Conservation (phyloP, 2,329 filamentous ascomycete species). For the Claviceps pusilla region DNA sequence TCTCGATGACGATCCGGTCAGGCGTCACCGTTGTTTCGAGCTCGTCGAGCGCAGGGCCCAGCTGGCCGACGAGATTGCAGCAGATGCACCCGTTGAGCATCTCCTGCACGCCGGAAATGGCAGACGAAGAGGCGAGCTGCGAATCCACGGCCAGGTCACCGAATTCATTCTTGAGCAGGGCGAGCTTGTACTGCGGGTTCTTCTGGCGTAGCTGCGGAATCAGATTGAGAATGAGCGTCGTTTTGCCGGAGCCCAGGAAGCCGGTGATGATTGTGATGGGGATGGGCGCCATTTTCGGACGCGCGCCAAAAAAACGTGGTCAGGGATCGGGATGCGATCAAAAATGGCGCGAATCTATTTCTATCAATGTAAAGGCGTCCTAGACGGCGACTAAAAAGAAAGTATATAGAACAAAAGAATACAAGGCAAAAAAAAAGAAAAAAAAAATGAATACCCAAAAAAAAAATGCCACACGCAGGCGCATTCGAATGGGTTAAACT, state of each 20-base stretch:
- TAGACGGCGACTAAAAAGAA: too few relatives aligned
- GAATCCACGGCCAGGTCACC: slow-evolving; percentile 89
- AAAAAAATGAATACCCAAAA: too few relatives aligned
- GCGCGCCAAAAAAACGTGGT: not conserved
- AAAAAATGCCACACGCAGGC: not conserved
- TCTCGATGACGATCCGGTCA: slow-evolving; percentile 88
- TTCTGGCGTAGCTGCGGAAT: slow-evolving; percentile 72
- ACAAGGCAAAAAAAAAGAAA: not conserved
- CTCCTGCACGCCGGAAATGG: slow-evolving; percentile 82
- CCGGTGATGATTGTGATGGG: slow-evolving; percentile 92
- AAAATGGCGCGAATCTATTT: too few relatives aligned
- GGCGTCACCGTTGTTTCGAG: slow-evolving; percentile 46
- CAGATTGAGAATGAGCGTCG: slow-evolving; percentile 85
- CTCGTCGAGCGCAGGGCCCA: slow-evolving; percentile 64
- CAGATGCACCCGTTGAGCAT: slow-evolving; percentile 96
- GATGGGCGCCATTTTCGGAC: slow-evolving; percentile 45
- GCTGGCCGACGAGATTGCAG: slow-evolving; percentile 91
- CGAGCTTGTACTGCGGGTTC: slow-evolving; percentile 66
- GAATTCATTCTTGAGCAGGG: slow-evolving; percentile 95
- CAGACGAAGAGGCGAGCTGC: slow-evolving; percentile 66
- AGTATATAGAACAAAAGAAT: too few relatives aligned
- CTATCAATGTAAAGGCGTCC: too few relatives aligned
- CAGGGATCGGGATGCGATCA: not conserved
- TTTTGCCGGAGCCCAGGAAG: slow-evolving; percentile 92
- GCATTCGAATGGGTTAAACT: not conserved